phyloP scores from a whole-genome alignment of 2,329 filamentous ascomycete genomes.

The Aspergillus tanneri region DNA sequence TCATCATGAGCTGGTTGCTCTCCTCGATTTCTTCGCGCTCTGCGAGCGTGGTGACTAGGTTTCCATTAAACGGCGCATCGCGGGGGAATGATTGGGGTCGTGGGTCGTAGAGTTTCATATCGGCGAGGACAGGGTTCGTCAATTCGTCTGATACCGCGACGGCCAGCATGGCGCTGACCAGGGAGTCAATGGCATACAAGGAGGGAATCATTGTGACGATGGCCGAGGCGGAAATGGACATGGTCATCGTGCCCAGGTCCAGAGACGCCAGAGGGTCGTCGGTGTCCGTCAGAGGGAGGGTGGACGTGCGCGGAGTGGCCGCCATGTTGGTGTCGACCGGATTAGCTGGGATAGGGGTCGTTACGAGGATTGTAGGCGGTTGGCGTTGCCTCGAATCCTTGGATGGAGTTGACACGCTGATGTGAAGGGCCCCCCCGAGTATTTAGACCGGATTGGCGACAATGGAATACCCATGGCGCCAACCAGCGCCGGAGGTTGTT shows the following conservation, averaged over 20 bases:
- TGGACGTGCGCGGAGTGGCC: constrained; percentile 39
- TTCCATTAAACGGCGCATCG: constrained; percentile 26
- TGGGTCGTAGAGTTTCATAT: constrained; percentile 34
- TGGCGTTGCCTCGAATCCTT: constrained; percentile 14
- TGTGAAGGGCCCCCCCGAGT: constrained; percentile 41
- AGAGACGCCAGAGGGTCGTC: constrained; percentile 44
- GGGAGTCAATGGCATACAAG: constrained; percentile 49
- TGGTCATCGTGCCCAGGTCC: constrained; percentile 42
- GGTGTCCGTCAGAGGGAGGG: constrained; percentile 39
- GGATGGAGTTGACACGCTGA: constrained; percentile 40
- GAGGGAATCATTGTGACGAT: constrained; percentile 46
- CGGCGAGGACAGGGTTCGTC: constrained; percentile 40
- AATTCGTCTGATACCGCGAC: constrained; percentile 46
- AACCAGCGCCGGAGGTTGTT: constrained; percentile 29
- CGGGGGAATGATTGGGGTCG: constrained; percentile 11
- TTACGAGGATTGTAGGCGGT: constrained; percentile 39
- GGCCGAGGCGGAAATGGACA: constrained; percentile 42
- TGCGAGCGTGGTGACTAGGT: constrained; percentile 39
- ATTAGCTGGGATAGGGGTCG: constrained; percentile 38
- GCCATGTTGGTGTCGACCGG: constrained; percentile 34
- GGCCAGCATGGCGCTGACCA: constrained; percentile 47
- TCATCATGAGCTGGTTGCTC: constrained; percentile 37
- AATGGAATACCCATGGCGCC: constrained; percentile 38
- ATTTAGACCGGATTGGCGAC: constrained; percentile 30
- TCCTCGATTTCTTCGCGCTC: constrained; percentile 45